Conservation (phyloP, 2,329 filamentous ascomycete species). For the Epichloe bromicola region DNA sequence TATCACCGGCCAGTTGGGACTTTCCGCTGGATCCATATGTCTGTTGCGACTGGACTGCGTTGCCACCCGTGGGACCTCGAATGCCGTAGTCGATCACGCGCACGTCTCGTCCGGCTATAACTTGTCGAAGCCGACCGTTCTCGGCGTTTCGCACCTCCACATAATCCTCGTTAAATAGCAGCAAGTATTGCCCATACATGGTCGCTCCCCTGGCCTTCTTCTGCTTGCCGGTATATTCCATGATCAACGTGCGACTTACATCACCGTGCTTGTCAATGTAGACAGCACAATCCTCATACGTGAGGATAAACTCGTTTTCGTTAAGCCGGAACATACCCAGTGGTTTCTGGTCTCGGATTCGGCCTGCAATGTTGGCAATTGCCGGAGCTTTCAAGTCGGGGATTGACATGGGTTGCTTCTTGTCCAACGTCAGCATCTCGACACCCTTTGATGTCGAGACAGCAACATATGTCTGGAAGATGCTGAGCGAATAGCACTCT, state of each 20-base stretch:
- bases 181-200: conserved; percentile 79
- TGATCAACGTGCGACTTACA: conserved; percentile 83
- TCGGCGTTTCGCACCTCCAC: conserved; percentile 95
- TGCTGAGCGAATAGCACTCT: conserved; percentile 88
- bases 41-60: conserved; percentile 22
- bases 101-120: conserved; percentile 84
- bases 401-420: conserved; percentile 90
- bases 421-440: conserved; percentile 91
- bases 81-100: conserved; percentile 80
- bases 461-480: conserved; percentile 89
- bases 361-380: conserved; percentile 72
- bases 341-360: conserved; percentile 71
- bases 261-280: conserved; percentile 98
- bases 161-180: conserved; percentile 92
- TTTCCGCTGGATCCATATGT: conserved; percentile 22
- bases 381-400: conserved; percentile 70
- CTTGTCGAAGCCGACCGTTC: conserved; percentile 84
- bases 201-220: conserved; percentile 66
- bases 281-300: conserved; percentile 91
- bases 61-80: conserved; percentile 43
- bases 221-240: conserved; percentile 93
- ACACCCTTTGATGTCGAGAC: conserved; percentile 86
- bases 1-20: conserved; percentile 25
- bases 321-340: conserved; percentile 94
- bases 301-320: conserved; percentile 82